Evolutionary conservation across 805 yeast species (phyloP), one percentile per base, ranked within the genome.

Genomic region (Spencermartinsiella europaea): DNA sequence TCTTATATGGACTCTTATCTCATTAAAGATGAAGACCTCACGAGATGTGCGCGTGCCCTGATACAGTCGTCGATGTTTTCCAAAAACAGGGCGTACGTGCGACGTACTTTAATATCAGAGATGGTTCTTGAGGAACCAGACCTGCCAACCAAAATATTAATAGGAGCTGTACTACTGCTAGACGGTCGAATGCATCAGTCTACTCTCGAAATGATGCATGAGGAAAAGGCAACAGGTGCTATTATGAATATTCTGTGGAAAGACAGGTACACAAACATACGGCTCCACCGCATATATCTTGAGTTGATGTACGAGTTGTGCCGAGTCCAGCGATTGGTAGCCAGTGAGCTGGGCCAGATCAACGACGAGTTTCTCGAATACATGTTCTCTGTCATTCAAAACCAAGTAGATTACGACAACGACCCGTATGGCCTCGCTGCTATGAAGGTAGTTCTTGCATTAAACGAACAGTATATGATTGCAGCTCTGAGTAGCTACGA

Each of bases 391-490:
- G 65, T 74, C 0, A 60, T 83, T 17, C 74, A 74, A 7, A 50
- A 49, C n/a, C 49, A 58, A 35, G 60, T 53, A 21, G 60, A 56
- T 27, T 58, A 58, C 39, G 61, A 60, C 21, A 40, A 53, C 12
- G 82, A 83, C 59, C 74, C 79, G 12, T 73, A 72, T 51, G 83
- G 80, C 58, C 79, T 78, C 51, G 77, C 85, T 34, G 80, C 83
- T 50, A 81, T 89, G 68, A 81, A 80, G 57, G 67, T 86, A 14
- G 63, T 90, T 10, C 68, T 90, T 34, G 81, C 88, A 1, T 68
- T 90, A 21, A 90, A 90, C 64, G 96, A 90, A 61, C 96, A 90
- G 64, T 90, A 79, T 64, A 79, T 90, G 82, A 83, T 87, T 34
- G 67, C 77, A 51, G 70, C 43, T 5, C 45, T 49, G 12, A 42